These are phyloP conservation scores for Boletus sp. DNA, from an alignment of 768 basidiomycete genomes.

Conservation along the genomic window DNA sequence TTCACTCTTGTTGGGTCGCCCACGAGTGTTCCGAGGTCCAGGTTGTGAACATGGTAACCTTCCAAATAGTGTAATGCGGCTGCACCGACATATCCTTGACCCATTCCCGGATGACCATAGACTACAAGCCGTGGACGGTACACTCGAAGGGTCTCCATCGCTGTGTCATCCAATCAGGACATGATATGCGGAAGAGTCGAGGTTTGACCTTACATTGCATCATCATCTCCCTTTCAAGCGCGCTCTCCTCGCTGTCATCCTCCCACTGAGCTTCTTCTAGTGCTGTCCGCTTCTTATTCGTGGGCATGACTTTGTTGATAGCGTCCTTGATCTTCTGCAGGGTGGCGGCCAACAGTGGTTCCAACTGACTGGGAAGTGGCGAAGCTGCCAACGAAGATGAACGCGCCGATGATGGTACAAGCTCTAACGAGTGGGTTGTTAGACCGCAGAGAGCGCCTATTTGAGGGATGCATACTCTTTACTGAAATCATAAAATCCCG, in stretches of 20 bases:
- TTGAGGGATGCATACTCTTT: constrained; percentile 62
- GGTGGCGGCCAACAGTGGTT: constrained; percentile 65
- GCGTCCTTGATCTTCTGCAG: constrained; percentile 70
- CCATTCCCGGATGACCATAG: constrained; percentile 82
- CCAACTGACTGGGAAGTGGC: constrained; percentile 81
- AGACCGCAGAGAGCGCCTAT: background rate
- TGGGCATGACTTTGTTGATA: constrained; percentile 73
- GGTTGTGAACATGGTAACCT: constrained; percentile 91
- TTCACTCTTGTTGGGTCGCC: constrained; percentile 86
- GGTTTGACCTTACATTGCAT: constrained; percentile 62
- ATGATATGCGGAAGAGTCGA: background rate
- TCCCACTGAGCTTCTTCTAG: constrained; percentile 96
- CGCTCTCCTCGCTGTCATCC: constrained; percentile 75
- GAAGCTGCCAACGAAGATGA: constrained; percentile 84
- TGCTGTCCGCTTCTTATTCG: constrained; percentile 75
- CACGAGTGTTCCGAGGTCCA: constrained; percentile 87
- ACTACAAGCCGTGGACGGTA: constrained; percentile 87
- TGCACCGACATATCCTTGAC: constrained; percentile 85
- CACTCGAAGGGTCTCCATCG: constrained; percentile 87
- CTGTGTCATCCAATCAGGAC: constrained; percentile 38
- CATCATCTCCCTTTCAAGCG: constrained; percentile 83
- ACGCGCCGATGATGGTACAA: constrained; percentile 92
- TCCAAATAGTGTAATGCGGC: constrained; percentile 92
- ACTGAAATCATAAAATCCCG: constrained; percentile 97
- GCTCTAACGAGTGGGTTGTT: constrained; percentile 49